phyloP scores from a whole-genome alignment of 441 rosid species.

The Biscutella laevigata region DNA sequence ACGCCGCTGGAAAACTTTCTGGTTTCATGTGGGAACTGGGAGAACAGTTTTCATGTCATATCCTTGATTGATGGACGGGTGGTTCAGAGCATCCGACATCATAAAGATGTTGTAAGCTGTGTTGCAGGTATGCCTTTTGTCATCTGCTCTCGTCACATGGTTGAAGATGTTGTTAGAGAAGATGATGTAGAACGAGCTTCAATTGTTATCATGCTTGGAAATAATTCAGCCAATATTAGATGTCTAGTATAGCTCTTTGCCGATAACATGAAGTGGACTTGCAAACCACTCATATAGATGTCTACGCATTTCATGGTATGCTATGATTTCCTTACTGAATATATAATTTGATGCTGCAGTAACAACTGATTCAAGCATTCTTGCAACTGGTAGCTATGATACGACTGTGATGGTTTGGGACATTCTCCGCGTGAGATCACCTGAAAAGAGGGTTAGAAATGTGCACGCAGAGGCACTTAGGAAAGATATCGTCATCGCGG shows the following conservation, averaged over 20 bases:
- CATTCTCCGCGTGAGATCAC: conserved; percentile 44
- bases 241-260: background rate
- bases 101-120: conserved; percentile 96
- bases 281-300: background rate
- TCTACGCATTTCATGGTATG: background rate
- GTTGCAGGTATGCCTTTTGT: conserved; percentile 68
- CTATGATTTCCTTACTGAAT: conserved; percentile 14
- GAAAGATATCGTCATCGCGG: conserved; percentile 65
- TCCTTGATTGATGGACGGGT: conserved; percentile 87
- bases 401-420: conserved; percentile 99
- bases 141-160: background rate
- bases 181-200: conserved; percentile 5
- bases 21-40: conserved; percentile 98
- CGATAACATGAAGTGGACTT: background rate
- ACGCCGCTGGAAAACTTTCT: conserved; percentile 69
- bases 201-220: background rate
- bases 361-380: conserved; percentile 73
- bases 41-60: conserved; percentile 89
- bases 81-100: conserved; percentile 95
- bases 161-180: conserved; percentile 9
- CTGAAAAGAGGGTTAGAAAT: conserved; percentile 64
- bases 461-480: conserved; percentile 45
- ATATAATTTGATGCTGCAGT: conserved; percentile 43
- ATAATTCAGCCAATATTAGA: conserved; percentile 9
- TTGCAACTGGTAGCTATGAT: conserved; percentile 98